Evolutionary conservation across 2,329 filamentous ascomycete genomes (phyloP).

Genomic region (Trichophyton simii): DNA sequence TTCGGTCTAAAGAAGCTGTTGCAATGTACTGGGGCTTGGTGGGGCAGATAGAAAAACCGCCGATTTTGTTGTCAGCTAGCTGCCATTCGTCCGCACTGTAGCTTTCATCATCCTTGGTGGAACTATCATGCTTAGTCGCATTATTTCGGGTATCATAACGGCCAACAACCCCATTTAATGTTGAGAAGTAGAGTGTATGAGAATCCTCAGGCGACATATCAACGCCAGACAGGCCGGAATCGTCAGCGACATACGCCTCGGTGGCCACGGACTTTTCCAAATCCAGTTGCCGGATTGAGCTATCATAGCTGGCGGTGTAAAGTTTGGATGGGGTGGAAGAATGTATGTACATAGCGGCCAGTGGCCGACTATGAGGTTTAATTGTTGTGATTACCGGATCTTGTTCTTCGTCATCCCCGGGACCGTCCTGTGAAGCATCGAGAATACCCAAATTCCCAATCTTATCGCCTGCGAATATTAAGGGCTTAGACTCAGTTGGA

Average conservation of each 20-base stretch:
- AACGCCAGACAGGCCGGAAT: slow-evolving; percentile 70
- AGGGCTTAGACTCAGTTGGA: slow-evolving; percentile 68
- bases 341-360: slow-evolving; percentile 70
- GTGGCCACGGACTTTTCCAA: slow-evolving; percentile 65
- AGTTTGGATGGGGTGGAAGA: slow-evolving; percentile 60
- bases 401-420: slow-evolving; percentile 51
- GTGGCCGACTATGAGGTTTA: slow-evolving; percentile 80
- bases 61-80: slow-evolving; percentile 85
- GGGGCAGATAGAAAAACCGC: slow-evolving; percentile 79
- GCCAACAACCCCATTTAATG: slow-evolving; percentile 66
- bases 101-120: slow-evolving; percentile 19
- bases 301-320: slow-evolving; percentile 84
- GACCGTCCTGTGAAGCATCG: slow-evolving; percentile 62
- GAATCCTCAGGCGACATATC: slow-evolving; percentile 62
- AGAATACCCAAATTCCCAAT: slow-evolving; percentile 82
- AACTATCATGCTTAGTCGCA: neutral
- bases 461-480: slow-evolving; percentile 92
- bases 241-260: slow-evolving; percentile 71
- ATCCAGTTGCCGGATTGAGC: slow-evolving; percentile 77
- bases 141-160: slow-evolving; percentile 60
- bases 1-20: slow-evolving; percentile 81
- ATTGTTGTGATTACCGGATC: slow-evolving; percentile 77
- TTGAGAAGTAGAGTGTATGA: slow-evolving; percentile 74
- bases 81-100: slow-evolving; percentile 55
- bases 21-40: slow-evolving; percentile 68